A percentile compares a stretch with the other conserved stretches of the same genome.
Evolutionary conservation across 148 eudicot species (phyloP).

Genomic region (Salicornia ramosissima): DNA sequence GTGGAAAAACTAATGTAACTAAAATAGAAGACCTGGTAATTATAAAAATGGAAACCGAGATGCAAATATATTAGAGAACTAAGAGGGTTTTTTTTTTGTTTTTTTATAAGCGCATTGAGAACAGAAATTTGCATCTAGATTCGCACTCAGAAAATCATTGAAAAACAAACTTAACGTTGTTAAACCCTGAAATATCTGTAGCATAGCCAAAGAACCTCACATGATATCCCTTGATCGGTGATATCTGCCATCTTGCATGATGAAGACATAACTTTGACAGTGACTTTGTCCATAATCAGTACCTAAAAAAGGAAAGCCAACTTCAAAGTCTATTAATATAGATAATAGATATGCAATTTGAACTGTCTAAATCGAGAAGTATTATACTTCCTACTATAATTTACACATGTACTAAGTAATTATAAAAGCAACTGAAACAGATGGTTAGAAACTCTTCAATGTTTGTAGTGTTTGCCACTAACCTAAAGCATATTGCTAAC

Average conservation of each 20-base stretch:
- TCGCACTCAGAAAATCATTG: neutral
- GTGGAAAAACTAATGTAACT: too few species aligned
- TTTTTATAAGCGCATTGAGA: neutral
- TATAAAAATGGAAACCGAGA: neutral
- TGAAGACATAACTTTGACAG: constrained; percentile 89
- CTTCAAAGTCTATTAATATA: too few species aligned
- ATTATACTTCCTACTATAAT: too few species aligned
- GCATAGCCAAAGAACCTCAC: constrained; percentile 40
- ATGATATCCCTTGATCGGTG: constrained; percentile 90
- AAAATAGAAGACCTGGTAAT: neutral
- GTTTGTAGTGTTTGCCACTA: neutral
- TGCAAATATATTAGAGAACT: neutral
- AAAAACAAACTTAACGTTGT: neutral
- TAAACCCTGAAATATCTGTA: neutral
- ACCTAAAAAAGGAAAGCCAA: constrained; percentile 41
- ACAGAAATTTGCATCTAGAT: neutral
- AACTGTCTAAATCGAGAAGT: neutral
- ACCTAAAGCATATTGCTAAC: constrained; percentile 1
- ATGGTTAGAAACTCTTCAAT: neutral
- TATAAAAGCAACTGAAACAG: too few species aligned
- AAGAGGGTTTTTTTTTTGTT: too few species aligned
- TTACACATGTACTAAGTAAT: too few species aligned
- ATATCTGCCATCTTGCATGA: constrained; percentile 99
- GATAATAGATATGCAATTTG: too few species aligned
- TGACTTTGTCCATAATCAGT: constrained; percentile 95